Conservation (phyloP, 1,284 basidiomycete genomes). For the Pascua sp. region DNA sequence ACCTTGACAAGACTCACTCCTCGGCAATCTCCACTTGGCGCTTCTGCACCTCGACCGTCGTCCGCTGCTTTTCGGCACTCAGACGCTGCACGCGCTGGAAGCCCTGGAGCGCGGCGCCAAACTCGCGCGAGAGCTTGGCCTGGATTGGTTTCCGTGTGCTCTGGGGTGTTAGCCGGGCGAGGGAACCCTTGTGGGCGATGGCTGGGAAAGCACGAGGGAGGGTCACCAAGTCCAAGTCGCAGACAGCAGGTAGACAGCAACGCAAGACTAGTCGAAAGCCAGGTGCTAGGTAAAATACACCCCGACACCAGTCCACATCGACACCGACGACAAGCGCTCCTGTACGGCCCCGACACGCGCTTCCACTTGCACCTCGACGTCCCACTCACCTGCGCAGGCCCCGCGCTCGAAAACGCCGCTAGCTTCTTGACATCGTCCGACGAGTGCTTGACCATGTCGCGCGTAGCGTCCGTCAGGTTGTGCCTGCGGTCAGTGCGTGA, state of each 20-base stretch:
- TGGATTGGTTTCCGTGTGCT: conserved; percentile 54
- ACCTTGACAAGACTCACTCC: conserved; percentile 21
- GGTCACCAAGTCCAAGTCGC: too few relatives aligned
- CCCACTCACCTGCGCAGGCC: conserved; percentile 20
- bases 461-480: conserved; percentile 88
- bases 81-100: conserved; percentile 90
- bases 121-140: conserved; percentile 88
- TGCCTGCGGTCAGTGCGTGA: conserved; percentile 44
- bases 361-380: too few relatives aligned
- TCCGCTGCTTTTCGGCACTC: conserved; percentile 79
- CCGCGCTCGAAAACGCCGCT: conserved; percentile 61
- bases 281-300: too few relatives aligned
- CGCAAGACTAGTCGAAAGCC: too few relatives aligned
- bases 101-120: conserved; percentile 79
- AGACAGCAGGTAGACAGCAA: background rate
- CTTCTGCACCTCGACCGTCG: conserved; percentile 67
- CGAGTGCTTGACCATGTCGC: conserved; percentile 88
- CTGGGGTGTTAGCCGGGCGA: too few relatives aligned
- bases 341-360: too few relatives aligned
- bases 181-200: too few relatives aligned
- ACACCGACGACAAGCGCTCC: too few relatives aligned
- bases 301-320: too few relatives aligned
- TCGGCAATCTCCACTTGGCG: conserved; percentile 40
- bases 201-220: too few relatives aligned
- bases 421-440: conserved; percentile 88